A percentile compares a stretch with the other conserved stretches of the same genome.
Evolutionary conservation across 176 grass and related monocot genomes (phyloP).

Genomic region (Eleusine indica): DNA sequence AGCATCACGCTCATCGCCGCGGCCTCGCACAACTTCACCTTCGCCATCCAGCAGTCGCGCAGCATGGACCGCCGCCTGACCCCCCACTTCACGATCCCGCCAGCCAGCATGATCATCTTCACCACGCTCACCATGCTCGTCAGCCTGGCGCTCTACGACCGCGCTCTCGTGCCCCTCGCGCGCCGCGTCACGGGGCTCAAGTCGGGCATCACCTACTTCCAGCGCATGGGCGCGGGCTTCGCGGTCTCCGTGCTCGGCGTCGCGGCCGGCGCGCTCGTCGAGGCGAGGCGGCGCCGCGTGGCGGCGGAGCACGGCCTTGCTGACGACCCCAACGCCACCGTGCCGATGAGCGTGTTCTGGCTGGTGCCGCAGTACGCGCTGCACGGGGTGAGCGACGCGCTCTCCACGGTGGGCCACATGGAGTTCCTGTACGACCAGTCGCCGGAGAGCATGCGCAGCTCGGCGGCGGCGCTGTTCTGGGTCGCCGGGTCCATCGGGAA

Average conservation of each 20-base stretch:
- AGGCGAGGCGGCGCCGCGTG: constrained; percentile 52
- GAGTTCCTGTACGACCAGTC: constrained; percentile 90
- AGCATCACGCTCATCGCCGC: constrained; percentile 57
- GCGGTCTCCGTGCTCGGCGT: constrained; percentile 55
- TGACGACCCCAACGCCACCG: constrained; percentile 35
- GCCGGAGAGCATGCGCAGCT: constrained; percentile 92
- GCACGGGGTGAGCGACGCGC: constrained; percentile 71
- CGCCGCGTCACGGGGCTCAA: constrained; percentile 47
- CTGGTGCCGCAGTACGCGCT: constrained; percentile 85
- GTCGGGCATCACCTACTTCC: constrained; percentile 74
- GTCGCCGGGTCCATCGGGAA: constrained; percentile 58
- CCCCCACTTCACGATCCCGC: constrained; percentile 63
- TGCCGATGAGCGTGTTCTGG: constrained; percentile 84
- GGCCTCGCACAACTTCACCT: constrained; percentile 74
- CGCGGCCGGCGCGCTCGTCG: constrained; percentile 65
- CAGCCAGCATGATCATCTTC: constrained; percentile 73
- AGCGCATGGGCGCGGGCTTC: constrained; percentile 86
- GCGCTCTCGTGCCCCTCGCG: constrained; percentile 54
- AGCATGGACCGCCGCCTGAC: constrained; percentile 78
- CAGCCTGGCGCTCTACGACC: constrained; percentile 73
- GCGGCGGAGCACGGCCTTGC: constrained; percentile 58
- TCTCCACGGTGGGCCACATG: constrained; percentile 75
- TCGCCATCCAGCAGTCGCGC: constrained; percentile 73
- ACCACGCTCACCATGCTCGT: constrained; percentile 59
- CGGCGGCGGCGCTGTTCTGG: constrained; percentile 81